Base-by-base conservation (phyloP, 495 filamentous ascomycete species). In the Chaetomidium leptoderma region DNA sequence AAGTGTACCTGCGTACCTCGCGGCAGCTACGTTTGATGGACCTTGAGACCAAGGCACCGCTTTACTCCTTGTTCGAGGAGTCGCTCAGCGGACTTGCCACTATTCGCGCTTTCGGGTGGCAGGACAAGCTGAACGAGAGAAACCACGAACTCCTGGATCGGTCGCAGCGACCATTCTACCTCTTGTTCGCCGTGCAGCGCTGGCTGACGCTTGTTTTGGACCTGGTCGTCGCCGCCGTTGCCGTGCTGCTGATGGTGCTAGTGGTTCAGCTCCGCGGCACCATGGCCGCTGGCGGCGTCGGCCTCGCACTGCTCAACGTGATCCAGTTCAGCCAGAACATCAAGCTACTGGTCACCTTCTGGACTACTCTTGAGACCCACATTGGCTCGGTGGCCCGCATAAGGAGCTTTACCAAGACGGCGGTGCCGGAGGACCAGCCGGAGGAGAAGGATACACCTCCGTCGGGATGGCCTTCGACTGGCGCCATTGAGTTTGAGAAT, bases 21-120 rank as follows among this genome's bases (percentile, higher is more conserved):
- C 76, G 80, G 6, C 83, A 86, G 58, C 52, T 87, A 3, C 76
- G 83, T 19, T 60, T 85, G 0, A 64, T 87, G 2, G 83, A 85
- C 53, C 76, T 78, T 6, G 74, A 79, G 53, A 65, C 70, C 10
- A 71, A 67, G 50, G 60, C 66, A 3, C 70, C 64, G 0, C 47
- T 78, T 2, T 76, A 68, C 3, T 62, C 69, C 35, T 76, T 82
- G 37, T 7, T 58, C 16, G n/a, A 66, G 13, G 78, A 79, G 35
- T 69, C 71, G 0, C 60, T 78, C 2, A 68, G 73, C 0, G 80
- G 80, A 9, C 60, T 80, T 6, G 57, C 59, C 16, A 76, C 78
- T 23, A 75, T 82, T 33, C 68, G 80, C 9, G 71, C 78, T 0
- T 79, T 78, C 53, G 73, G 70, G 7, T 77, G 77, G 67, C 60